phyloP scores from a whole-genome alignment of 139 green algal genomes.

The Chlamydomonas urium region DNA sequence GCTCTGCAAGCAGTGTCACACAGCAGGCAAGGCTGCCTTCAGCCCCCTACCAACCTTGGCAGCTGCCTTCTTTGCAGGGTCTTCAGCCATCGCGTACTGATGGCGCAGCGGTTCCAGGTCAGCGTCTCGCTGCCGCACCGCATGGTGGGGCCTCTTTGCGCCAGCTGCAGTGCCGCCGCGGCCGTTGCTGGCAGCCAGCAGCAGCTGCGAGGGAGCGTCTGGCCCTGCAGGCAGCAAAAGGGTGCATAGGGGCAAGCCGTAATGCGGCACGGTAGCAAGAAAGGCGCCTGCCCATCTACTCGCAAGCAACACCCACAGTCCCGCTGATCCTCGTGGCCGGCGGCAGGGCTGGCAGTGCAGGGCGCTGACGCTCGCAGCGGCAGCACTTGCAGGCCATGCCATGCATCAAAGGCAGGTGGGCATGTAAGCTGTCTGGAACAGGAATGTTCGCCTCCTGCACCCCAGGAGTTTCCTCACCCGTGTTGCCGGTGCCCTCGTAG shows the following conservation, averaged over 20 bases:
- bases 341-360: no score
- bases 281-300: not conserved
- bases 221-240: not conserved
- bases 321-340: not conserved
- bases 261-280: not conserved
- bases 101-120: constrained; percentile 70
- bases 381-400: no score
- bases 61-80: not conserved
- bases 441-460: not conserved
- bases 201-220: not conserved
- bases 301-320: not conserved
- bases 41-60: not conserved
- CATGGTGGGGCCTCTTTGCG: not conserved
- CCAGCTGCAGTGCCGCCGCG: not conserved
- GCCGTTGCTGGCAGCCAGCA: not conserved
- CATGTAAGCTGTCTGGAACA: no score
- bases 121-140: constrained; percentile 75
- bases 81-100: not conserved
- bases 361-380: no score
- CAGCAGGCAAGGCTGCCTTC: not conserved
- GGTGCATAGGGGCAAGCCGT: not conserved
- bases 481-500: constrained; percentile 56
- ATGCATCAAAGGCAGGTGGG: no score
- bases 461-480: constrained; percentile 3
- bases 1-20: not conserved